These are phyloP conservation scores for Rhinocladiella similis DNA, from an alignment of 2,329 filamentous ascomycete genomes.

Conservation along the genomic window DNA sequence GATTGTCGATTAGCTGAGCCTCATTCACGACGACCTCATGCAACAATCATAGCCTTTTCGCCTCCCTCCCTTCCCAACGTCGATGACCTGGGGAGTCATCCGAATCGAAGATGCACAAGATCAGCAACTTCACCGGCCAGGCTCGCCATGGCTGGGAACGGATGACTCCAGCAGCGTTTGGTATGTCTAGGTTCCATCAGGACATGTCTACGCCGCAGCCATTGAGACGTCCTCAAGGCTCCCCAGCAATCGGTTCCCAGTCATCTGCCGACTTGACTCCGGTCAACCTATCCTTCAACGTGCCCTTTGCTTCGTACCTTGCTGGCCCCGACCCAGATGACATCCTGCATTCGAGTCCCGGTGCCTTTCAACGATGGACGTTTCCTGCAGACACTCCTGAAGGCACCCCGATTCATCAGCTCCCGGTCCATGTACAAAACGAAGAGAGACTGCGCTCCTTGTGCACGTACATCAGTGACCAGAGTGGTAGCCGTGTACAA, in stretches of 20 bases:
- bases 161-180: constrained; percentile 65
- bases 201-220: constrained; percentile 53
- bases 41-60: constrained; percentile 20
- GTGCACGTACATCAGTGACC: constrained; percentile 77
- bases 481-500: constrained; percentile 69
- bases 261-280: constrained; percentile 71
- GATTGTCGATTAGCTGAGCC: neutral
- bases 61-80: constrained; percentile 21
- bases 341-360: constrained; percentile 86
- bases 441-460: constrained; percentile 75
- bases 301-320: constrained; percentile 91
- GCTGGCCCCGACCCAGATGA: constrained; percentile 91
- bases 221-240: constrained; percentile 56
- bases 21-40: constrained; percentile 18
- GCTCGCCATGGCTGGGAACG: constrained; percentile 68
- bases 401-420: constrained; percentile 78
- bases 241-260: constrained; percentile 59
- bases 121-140: constrained; percentile 66
- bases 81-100: constrained; percentile 31
- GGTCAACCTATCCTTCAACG: constrained; percentile 95
- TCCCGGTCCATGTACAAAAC: constrained; percentile 90
- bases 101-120: constrained; percentile 60
- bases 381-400: constrained; percentile 86
- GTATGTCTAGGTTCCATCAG: constrained; percentile 60
- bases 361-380: constrained; percentile 88